Evolutionary conservation across 768 basidiomycete species (phyloP).

Genomic region (Suillus luteus): DNA sequence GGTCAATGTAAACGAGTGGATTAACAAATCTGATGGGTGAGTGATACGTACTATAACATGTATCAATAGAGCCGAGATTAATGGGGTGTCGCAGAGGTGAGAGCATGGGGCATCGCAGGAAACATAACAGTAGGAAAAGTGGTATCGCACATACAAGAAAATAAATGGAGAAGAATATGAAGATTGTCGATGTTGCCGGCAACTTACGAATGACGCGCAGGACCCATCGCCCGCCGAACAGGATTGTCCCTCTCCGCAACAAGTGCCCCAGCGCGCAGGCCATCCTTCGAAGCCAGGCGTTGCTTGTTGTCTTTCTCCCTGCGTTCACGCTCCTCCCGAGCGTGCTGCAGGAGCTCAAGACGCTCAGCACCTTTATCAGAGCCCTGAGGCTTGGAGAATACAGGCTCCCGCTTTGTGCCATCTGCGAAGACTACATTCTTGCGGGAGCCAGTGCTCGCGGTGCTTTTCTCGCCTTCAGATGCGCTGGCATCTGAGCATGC

Average conservation of each 20-base stretch:
- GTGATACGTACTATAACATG: neutral
- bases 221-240: constrained; percentile 33
- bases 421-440: constrained; percentile 11
- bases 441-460: neutral
- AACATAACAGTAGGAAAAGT: constrained; percentile 3
- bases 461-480: constrained; percentile 22
- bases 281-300: constrained; percentile 27
- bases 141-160: constrained; percentile 7
- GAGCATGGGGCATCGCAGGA: neutral
- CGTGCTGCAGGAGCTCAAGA: constrained; percentile 12
- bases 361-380: constrained; percentile 12
- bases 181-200: neutral
- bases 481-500: constrained; percentile 12
- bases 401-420: constrained; percentile 11
- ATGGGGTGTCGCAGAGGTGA: constrained; percentile 5
- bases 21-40: constrained; percentile 2
- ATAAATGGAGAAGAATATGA: neutral
- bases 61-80: neutral
- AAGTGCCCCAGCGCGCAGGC: constrained; percentile 34
- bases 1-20: constrained; percentile 7
- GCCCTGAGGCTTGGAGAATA: constrained; percentile 12
- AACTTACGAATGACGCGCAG: constrained; percentile 12
- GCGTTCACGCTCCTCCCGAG: constrained; percentile 30
- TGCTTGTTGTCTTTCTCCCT: constrained; percentile 25
- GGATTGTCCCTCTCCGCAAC: constrained; percentile 32